phyloP scores from a whole-genome alignment of 257 asterid genomes.

The Paulownia fortunei region DNA sequence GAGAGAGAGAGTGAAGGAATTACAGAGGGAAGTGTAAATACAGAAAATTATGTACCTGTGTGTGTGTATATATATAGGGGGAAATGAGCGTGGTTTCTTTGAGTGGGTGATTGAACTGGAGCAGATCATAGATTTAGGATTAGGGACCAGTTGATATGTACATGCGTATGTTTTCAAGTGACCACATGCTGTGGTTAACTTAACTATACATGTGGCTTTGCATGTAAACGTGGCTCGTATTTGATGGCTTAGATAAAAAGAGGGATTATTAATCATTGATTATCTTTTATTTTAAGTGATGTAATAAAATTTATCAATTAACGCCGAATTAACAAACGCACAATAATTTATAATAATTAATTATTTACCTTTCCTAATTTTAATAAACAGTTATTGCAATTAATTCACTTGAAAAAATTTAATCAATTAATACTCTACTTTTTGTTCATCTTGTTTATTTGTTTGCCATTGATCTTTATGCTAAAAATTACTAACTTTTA shows the following conservation, averaged over 20 bases:
- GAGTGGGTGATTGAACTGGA: not conserved
- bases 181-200: constrained; percentile 29
- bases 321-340: too few species aligned
- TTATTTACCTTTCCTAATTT: not conserved
- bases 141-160: not conserved
- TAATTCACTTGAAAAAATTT: too few species aligned
- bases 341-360: too few species aligned
- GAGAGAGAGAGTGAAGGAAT: not conserved
- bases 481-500: too few species aligned
- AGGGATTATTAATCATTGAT: not conserved
- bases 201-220: constrained; percentile 23
- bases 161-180: constrained; percentile 1
- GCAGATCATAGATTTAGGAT: not conserved
- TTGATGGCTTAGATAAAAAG: not conserved
- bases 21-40: constrained; percentile 17
- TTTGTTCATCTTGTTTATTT: too few species aligned
- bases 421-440: too few species aligned
- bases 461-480: not conserved
- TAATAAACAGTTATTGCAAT: too few species aligned
- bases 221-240: not conserved
- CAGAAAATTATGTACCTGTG: not conserved
- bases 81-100: constrained; percentile 27
- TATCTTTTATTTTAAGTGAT: too few species aligned
- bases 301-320: too few species aligned
- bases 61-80: constrained; percentile 4